phyloP scores from a whole-genome alignment of 768 basidiomycete genomes.

The Trametes cinnabarina region DNA sequence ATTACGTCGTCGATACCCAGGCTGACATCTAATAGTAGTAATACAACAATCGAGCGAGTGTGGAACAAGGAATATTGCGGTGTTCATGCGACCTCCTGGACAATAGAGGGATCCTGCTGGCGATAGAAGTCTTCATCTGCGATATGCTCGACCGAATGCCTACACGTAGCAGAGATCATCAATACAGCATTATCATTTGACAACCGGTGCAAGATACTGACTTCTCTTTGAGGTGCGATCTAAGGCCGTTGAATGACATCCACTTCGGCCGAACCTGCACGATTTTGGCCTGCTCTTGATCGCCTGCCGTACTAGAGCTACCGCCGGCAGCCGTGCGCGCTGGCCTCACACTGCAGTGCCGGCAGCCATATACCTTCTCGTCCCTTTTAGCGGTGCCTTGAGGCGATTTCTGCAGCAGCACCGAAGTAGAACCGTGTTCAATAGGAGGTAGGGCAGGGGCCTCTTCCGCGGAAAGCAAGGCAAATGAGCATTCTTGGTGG shows the following conservation, averaged over 20 bases:
- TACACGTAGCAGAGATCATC: conserved; percentile 22
- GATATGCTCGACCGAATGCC: conserved; percentile 47
- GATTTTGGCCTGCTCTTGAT: conserved; percentile 2
- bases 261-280: conserved; percentile 20
- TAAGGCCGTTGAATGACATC: conserved; percentile 54
- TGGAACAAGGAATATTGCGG: neutral
- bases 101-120: conserved; percentile 1
- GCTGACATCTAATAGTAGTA: too few relatives aligned
- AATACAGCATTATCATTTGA: neutral
- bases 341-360: neutral
- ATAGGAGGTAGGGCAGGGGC: conserved; percentile 17
- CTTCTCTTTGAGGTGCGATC: conserved; percentile 65
- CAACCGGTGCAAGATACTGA: conserved; percentile 31
- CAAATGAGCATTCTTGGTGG: conserved; percentile 52
- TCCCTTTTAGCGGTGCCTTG: conserved; percentile 32
- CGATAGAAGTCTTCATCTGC: conserved; percentile 56
- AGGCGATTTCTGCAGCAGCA: conserved; percentile 16
- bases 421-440: conserved; percentile 24
- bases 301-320: neutral
- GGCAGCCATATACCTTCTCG: conserved; percentile 21
- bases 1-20: neutral
- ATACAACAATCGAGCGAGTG: too few relatives aligned
- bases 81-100: neutral
- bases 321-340: neutral
- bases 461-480: conserved; percentile 25